These are phyloP conservation scores for Saccharomycopsis amapae DNA, from an alignment of 805 yeast species.

Conservation along the genomic window DNA sequence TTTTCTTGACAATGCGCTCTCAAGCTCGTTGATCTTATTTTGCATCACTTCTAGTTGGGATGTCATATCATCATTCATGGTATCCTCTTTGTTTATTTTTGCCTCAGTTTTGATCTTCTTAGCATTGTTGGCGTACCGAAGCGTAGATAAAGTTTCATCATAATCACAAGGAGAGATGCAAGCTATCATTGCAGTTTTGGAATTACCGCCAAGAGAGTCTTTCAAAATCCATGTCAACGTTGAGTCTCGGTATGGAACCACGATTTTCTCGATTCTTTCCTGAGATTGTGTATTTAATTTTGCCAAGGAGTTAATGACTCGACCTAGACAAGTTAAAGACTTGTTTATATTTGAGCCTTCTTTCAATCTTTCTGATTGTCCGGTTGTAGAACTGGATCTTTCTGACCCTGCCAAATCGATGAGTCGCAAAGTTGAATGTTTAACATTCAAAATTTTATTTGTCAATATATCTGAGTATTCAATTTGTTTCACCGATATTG, in stretches of 20 bases:
- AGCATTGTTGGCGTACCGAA: slow-evolving; percentile 73
- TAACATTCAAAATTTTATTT: slow-evolving; percentile 39
- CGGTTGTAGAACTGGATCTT: slow-evolving; percentile 54
- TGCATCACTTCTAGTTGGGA: slow-evolving; percentile 34
- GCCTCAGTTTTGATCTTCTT: slow-evolving; percentile 63
- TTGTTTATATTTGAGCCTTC: slow-evolving; percentile 77
- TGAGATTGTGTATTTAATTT: slow-evolving; percentile 26
- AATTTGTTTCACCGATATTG: slow-evolving; percentile 54
- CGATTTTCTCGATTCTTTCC: slow-evolving; percentile 21
- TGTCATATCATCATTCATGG: slow-evolving; percentile 31
- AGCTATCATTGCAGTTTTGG: slow-evolving; percentile 85
- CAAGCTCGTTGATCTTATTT: slow-evolving; percentile 27
- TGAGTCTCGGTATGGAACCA: slow-evolving; percentile 71
- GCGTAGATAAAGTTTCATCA: slow-evolving; percentile 69
- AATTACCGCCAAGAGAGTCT: slow-evolving; percentile 75
- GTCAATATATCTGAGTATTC: slow-evolving; percentile 29
- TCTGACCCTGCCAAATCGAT: slow-evolving; percentile 86
- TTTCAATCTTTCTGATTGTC: slow-evolving; percentile 51
- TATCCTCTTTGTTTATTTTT: slow-evolving; percentile 38
- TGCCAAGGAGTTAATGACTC: slow-evolving; percentile 52
- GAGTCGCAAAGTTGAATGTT: slow-evolving; percentile 53
- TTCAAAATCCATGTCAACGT: slow-evolving; percentile 66
- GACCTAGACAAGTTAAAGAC: slow-evolving; percentile 69
- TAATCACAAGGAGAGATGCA: slow-evolving; percentile 75
- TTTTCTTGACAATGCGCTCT: slow-evolving; percentile 13